Conservation (phyloP, 2,329 filamentous ascomycete species). For the Hypoxylon rubiginosum region DNA sequence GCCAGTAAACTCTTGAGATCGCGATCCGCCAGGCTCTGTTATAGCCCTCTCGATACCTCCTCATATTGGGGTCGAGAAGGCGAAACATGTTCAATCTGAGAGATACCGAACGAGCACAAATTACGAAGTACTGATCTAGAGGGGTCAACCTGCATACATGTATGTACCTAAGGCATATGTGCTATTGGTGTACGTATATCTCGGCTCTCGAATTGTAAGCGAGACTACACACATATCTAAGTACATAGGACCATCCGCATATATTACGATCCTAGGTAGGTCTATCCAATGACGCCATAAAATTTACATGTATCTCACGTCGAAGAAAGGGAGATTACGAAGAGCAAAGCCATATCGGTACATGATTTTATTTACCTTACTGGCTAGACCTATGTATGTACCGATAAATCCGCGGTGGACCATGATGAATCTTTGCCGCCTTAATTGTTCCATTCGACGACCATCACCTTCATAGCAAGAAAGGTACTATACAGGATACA, state of each 20-base stretch:
- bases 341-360: constrained; percentile 13
- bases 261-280: constrained; percentile 20
- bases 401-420: constrained; percentile 20
- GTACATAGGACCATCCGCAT: constrained; percentile 28
- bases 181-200: constrained; percentile 19
- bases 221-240: too few species aligned
- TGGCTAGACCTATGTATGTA: constrained; percentile 14
- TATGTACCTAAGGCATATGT: too few species aligned
- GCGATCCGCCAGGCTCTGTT: constrained; percentile 26
- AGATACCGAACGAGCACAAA: constrained; percentile 3
- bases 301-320: constrained; percentile 3
- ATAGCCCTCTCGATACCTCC: constrained; percentile 10
- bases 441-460: not conserved
- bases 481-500: constrained; percentile 30
- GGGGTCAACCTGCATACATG: constrained; percentile 30
- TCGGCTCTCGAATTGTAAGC: constrained; percentile 9
- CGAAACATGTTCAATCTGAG: constrained; percentile 15
- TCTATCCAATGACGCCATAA: constrained; percentile 31
- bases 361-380: constrained; percentile 13
- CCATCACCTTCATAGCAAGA: constrained; percentile 5
- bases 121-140: constrained; percentile 6
- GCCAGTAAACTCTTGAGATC: constrained; percentile 16
- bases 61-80: constrained; percentile 8
- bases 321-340: constrained; percentile 6
- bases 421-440: constrained; percentile 15